Evolutionary conservation across 495 filamentous ascomycete species (phyloP), one percentile per base, ranked within the genome.

Genomic region (Aspergillus carlsbadensis): DNA sequence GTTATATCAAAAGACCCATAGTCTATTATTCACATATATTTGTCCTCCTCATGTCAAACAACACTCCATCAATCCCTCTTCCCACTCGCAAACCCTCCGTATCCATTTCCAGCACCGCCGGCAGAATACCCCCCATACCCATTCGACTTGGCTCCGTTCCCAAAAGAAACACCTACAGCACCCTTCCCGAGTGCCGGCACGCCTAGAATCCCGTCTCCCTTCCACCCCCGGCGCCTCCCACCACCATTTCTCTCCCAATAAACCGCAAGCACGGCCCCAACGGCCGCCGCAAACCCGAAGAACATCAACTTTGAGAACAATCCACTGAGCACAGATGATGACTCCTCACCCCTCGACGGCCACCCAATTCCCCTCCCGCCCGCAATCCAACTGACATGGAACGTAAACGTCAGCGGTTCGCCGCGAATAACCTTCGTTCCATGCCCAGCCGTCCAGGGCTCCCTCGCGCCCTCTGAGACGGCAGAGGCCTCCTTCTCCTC

Each of bases 331-430:
- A 40, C 31, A 39, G 57, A 58, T 40, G 55, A 73, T 61, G 36
- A 58, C 48, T 29, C 26, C 26, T 29, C 26, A 8, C 26, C 26
- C n/a, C 69, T 56, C 33, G 61, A 66, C 33, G 70, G 70, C 74
- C 72, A 70, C 41, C 76, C 71, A 65, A 77, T 69, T 8, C 77
- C 67, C 29, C 65, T 75, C 10, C 89, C 85, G 3, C 84, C 88
- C 17, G 89, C 86, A 63, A 95, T 87, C 94, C 94, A 98, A 33
- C 89, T 78, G 34, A 98, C 86, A 52, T 81, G 85, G 61, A 98
- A 88, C 44, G 80, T 82, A 61, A 98, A 80, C 1, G 91, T 84
- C 22, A 98, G 73, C 21, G 86, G 84, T 65, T 96, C 91, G 6
- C 92, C 92, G 62, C 96, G 96, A 20, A 97, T 80, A 24, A 98